Percentiles rank a stretch among this genome's conserved stretches.
Evolutionary conservation across 2,329 filamentous ascomycete genomes (phyloP).

Genomic region (Trichoderma aggressivum): DNA sequence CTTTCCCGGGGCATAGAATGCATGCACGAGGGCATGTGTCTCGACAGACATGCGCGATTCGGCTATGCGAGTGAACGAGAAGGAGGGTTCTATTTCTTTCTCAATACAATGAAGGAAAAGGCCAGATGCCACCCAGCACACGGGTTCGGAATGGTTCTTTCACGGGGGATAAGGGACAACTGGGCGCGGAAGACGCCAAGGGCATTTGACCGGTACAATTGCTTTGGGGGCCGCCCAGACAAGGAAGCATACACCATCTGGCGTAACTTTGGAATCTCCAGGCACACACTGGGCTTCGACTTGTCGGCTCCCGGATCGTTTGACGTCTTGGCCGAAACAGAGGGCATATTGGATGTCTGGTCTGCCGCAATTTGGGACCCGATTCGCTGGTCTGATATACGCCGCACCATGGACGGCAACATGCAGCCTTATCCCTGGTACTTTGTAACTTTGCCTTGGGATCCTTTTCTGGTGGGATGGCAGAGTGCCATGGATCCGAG

Average conservation of each 20-base stretch:
- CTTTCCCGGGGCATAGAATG: constrained; percentile 14
- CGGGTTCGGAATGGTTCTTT: constrained; percentile 19
- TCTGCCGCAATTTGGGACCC: constrained; percentile 19
- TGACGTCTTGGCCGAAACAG: background rate
- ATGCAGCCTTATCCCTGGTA: background rate
- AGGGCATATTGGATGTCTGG: constrained; percentile 20
- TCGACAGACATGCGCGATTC: background rate
- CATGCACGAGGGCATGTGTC: constrained; percentile 17
- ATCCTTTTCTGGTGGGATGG: background rate
- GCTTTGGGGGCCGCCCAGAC: constrained; percentile 2
- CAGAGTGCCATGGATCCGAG: background rate
- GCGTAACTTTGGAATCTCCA: background rate
- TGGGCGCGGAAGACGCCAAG: constrained; percentile 16
- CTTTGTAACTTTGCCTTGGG: background rate
- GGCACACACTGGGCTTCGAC: background rate
- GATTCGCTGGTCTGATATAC: constrained; percentile 12
- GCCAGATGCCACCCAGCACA: background rate
- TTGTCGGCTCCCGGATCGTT: background rate
- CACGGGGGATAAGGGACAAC: background rate
- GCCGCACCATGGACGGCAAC: background rate
- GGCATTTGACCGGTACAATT: background rate
- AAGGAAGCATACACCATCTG: background rate
- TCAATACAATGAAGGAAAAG: background rate
- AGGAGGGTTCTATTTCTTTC: background rate
- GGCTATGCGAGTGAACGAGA: background rate